These are phyloP conservation scores for Oryza officinalis DNA, from an alignment of 176 grass and related monocot species.

Conservation along the genomic window DNA sequence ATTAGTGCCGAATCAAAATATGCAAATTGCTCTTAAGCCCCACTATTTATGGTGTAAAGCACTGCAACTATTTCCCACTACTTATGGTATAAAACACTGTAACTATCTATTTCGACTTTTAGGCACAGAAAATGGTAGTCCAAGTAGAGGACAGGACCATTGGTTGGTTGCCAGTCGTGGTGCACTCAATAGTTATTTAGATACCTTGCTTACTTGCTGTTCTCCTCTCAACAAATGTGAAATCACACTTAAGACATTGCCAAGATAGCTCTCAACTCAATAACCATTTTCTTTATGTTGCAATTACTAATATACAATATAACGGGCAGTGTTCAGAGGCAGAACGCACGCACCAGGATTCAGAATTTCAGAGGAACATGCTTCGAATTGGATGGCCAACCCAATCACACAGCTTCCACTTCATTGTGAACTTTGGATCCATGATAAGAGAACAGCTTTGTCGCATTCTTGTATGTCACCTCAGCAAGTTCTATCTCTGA, in stretches of 20 bases:
- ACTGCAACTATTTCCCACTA: not conserved
- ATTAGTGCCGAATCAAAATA: not conserved
- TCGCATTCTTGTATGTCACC: slow-evolving; percentile 73
- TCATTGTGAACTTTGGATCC: slow-evolving; percentile 68
- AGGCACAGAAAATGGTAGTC: not conserved
- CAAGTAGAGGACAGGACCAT: not conserved
- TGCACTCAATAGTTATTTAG: not conserved
- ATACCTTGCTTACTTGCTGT: not conserved
- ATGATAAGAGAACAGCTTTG: slow-evolving; percentile 78
- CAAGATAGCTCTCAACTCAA: not conserved
- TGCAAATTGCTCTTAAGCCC: not conserved
- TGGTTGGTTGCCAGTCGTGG: not conserved
- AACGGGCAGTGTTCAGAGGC: not conserved
- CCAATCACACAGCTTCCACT: slow-evolving; percentile 28
- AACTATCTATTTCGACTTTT: not conserved
- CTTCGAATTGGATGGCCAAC: not conserved
- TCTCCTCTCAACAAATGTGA: not conserved
- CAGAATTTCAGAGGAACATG: not conserved
- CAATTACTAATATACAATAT: not conserved
- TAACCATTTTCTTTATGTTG: not conserved
- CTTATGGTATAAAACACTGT: not conserved
- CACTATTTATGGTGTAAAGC: not conserved
- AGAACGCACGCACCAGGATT: slow-evolving; percentile 2
- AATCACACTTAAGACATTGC: not conserved
- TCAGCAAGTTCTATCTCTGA: slow-evolving; percentile 64